A percentile compares a stretch with the other conserved stretches of the same genome.
Conservation (phyloP, 352 stramenopile genomes). For the Globisporangium polare region DNA sequence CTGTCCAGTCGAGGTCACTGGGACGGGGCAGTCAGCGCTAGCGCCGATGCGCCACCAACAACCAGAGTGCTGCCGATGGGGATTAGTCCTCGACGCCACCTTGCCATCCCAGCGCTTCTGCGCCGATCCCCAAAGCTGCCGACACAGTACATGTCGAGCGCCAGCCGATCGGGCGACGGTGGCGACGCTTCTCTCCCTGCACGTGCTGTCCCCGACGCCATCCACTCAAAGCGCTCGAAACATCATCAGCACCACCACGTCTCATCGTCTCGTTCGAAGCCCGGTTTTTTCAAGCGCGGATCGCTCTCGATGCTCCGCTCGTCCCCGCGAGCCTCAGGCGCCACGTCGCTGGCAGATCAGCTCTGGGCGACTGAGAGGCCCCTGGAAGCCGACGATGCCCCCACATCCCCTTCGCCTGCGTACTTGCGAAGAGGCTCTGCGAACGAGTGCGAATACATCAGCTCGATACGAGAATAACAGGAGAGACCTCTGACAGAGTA, state of each 20-base stretch:
- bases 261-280: not conserved
- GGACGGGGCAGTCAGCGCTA: not conserved
- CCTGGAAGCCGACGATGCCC: too few species aligned
- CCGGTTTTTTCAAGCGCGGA: not conserved
- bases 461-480: not conserved
- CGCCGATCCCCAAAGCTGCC: not conserved
- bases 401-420: not conserved
- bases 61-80: not conserved
- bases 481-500: not conserved
- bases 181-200: not conserved
- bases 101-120: not conserved
- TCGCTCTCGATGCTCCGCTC: not conserved
- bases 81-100: not conserved
- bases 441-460: not conserved
- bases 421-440: not conserved
- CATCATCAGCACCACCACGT: not conserved
- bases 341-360: slow-evolving; percentile 2
- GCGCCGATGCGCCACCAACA: not conserved
- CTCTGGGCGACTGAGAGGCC: not conserved
- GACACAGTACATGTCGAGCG: too few species aligned
- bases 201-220: not conserved
- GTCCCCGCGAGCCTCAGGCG: not conserved
- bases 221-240: not conserved
- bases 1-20: not conserved
- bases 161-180: not conserved